Percentiles rank a stretch among this genome's conserved stretches.
These are phyloP conservation scores for Linanthus parryae DNA, from an alignment of 148 eudicot species.

Conservation along the genomic window DNA sequence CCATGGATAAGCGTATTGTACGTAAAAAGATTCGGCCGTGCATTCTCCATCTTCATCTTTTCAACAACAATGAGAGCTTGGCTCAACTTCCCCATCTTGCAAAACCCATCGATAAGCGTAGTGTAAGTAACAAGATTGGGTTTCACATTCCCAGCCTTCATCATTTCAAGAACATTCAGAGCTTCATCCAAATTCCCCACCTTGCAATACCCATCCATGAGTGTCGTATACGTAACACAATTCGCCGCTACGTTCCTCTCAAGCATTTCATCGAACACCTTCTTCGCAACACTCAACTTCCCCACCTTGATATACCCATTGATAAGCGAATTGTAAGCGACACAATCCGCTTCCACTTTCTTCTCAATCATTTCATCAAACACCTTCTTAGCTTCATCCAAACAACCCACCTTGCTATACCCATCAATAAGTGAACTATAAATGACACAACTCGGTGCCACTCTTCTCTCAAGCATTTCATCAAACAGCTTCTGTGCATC, in stretches of 20 bases:
- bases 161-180: slow-evolving; percentile 35
- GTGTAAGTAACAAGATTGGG: slow-evolving; percentile 75
- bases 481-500: slow-evolving; percentile 59
- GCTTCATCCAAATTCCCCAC: slow-evolving; percentile 59
- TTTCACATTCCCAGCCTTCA: slow-evolving; percentile 49
- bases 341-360: slow-evolving; percentile 48
- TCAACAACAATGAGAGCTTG: slow-evolving; percentile 48
- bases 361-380: slow-evolving; percentile 65
- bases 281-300: slow-evolving; percentile 53
- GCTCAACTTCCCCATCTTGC: slow-evolving; percentile 55
- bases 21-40: slow-evolving; percentile 55
- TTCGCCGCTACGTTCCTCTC: slow-evolving; percentile 42
- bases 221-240: slow-evolving; percentile 53
- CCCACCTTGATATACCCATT: slow-evolving; percentile 74
- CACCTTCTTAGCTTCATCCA: slow-evolving; percentile 61
- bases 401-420: slow-evolving; percentile 49
- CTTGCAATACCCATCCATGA: slow-evolving; percentile 67
- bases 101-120: slow-evolving; percentile 60
- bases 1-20: slow-evolving; percentile 78
- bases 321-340: slow-evolving; percentile 76
- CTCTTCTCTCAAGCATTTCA: slow-evolving; percentile 54
- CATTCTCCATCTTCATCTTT: slow-evolving; percentile 44
- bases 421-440: slow-evolving; percentile 62
- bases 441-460: slow-evolving; percentile 55
- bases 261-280: slow-evolving; percentile 64